phyloP scores from a whole-genome alignment of 1,284 basidiomycete species.

The Cutaneotrichosporon cavernicola region DNA sequence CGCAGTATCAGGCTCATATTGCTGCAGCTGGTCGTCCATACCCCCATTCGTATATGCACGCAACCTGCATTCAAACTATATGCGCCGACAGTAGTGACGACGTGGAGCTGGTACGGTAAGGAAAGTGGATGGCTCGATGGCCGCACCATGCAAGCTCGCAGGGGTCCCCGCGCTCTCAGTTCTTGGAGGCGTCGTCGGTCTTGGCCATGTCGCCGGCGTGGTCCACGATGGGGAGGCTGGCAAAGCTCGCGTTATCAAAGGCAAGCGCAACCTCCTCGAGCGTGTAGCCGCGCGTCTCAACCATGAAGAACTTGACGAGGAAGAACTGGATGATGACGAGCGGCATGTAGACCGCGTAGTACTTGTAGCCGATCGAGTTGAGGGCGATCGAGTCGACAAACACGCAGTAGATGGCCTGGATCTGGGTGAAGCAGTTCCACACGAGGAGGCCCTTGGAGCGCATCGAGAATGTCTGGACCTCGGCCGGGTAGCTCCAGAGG shows the following conservation, averaged over 20 bases:
- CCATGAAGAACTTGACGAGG: slow-evolving; percentile 44
- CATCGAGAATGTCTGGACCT: slow-evolving; percentile 53
- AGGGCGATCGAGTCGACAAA: slow-evolving; percentile 52
- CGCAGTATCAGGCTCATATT: too few species aligned
- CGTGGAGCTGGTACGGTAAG: not conserved
- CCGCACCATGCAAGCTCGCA: not conserved
- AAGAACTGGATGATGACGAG: slow-evolving; percentile 37
- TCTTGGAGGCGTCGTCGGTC: not conserved
- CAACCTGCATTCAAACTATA: not conserved
- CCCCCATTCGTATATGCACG: not conserved
- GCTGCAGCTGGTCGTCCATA: too few species aligned
- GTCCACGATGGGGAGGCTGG: not conserved
- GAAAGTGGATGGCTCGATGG: not conserved
- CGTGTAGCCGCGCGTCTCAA: slow-evolving; percentile 51
- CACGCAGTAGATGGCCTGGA: slow-evolving; percentile 31
- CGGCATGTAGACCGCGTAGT: slow-evolving; percentile 44
- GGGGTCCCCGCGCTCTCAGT: not conserved
- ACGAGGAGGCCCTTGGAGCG: slow-evolving; percentile 52
- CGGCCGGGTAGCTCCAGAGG: slow-evolving; percentile 50
- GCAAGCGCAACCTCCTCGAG: slow-evolving; percentile 50
- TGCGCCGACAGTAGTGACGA: not conserved
- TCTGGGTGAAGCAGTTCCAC: slow-evolving; percentile 51
- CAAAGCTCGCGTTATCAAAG: slow-evolving; percentile 33
- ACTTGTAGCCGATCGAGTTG: slow-evolving; percentile 47
- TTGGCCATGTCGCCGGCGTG: not conserved